Evolutionary conservation across 176 grass and related monocot species (phyloP).

Genomic region (Eleusine coracana): DNA sequence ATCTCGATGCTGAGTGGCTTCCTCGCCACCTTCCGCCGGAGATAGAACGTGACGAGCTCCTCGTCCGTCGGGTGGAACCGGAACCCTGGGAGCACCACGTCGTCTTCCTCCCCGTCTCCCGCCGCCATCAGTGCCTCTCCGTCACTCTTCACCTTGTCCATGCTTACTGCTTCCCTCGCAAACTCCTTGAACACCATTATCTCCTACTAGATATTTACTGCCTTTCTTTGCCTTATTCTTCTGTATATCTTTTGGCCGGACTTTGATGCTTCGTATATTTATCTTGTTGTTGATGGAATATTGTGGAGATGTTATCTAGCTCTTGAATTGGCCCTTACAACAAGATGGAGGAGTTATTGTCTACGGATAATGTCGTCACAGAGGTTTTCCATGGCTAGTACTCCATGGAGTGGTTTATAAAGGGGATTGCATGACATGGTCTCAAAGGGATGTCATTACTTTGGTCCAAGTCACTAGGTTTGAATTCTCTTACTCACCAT

Average conservation of each 20-base stretch:
- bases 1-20: constrained; percentile 75
- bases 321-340: neutral
- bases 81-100: constrained; percentile 76
- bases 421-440: constrained; percentile 22
- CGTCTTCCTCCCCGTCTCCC: constrained; percentile 51
- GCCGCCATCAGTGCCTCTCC: constrained; percentile 32
- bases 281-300: constrained; percentile 25
- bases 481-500: constrained; percentile 45
- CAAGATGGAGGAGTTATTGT: constrained; percentile 19
- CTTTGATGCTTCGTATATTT: neutral
- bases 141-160: constrained; percentile 43
- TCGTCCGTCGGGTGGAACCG: constrained; percentile 95
- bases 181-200: constrained; percentile 41
- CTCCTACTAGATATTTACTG: neutral
- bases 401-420: constrained; percentile 13
- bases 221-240: constrained; percentile 11
- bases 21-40: constrained; percentile 72
- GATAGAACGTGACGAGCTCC: constrained; percentile 90
- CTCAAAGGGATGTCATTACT: constrained; percentile 17
- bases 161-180: neutral
- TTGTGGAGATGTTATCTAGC: neutral
- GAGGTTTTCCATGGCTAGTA: neutral
- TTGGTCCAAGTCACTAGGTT: constrained; percentile 58
- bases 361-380: neutral
- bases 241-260: neutral